A percentile compares a stretch with the other conserved stretches of the same genome.
Evolutionary conservation across 352 stramenopile genomes (phyloP).

Genomic region (Globisporangium lucens): DNA sequence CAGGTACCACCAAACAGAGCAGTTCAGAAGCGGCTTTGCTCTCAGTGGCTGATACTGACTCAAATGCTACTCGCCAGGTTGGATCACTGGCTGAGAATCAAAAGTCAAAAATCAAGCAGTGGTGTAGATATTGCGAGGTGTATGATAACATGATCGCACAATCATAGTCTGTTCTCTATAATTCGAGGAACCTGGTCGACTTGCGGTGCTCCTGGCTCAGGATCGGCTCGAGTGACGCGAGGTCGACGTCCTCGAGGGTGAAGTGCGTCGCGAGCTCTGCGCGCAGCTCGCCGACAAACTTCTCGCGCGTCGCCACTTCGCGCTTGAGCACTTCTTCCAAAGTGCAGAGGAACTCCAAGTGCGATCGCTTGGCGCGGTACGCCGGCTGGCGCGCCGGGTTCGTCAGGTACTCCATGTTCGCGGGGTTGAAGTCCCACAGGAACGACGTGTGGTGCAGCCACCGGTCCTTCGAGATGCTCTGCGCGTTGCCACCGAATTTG

Average conservation of each 20-base stretch:
- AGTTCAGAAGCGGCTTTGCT: no score
- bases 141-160: not conserved
- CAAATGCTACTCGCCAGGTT: no score
- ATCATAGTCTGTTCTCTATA: slow-evolving; percentile 20
- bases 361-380: slow-evolving; percentile 91
- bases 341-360: slow-evolving; percentile 93
- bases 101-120: no score
- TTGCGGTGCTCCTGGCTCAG: slow-evolving; percentile 60
- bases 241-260: slow-evolving; percentile 44
- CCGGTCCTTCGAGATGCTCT: slow-evolving; percentile 92
- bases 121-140: no score
- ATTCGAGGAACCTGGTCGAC: slow-evolving; percentile 56
- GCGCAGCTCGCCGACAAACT: slow-evolving; percentile 43
- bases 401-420: slow-evolving; percentile 95
- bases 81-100: no score
- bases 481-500: slow-evolving; percentile 97
- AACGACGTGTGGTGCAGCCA: slow-evolving; percentile 98
- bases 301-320: slow-evolving; percentile 32
- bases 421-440: slow-evolving; percentile 93
- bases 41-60: no score
- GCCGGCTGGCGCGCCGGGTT: slow-evolving; percentile 93
- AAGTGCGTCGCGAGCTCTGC: slow-evolving; percentile 58
- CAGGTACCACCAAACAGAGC: no score
- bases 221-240: slow-evolving; percentile 45
- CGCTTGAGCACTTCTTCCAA: slow-evolving; percentile 73